phyloP scores from a whole-genome alignment of 345 rosid species.

The Psidium friedrichsthalianum region DNA sequence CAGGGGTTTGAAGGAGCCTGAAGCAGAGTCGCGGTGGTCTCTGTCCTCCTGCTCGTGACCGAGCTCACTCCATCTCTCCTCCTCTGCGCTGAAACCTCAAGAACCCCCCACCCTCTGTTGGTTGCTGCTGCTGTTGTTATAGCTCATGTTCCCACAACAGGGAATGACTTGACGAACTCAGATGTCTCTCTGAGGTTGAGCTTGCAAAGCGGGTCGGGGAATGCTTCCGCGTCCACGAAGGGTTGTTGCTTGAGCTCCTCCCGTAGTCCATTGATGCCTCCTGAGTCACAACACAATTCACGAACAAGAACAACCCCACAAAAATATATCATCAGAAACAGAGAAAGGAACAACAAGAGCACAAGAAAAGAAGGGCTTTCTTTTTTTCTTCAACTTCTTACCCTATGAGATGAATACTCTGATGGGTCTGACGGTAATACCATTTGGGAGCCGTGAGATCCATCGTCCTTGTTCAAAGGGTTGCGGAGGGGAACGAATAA shows the following conservation, averaged over 20 bases:
- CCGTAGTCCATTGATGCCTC: conserved; percentile 16
- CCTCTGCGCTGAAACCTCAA: conserved; percentile 33
- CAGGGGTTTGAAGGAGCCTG: conserved; percentile 77
- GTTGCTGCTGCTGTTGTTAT: neutral
- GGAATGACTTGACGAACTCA: conserved; percentile 63
- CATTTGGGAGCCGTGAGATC: conserved; percentile 36
- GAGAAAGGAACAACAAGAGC: neutral
- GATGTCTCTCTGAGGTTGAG: conserved; percentile 63
- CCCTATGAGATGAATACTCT: conserved; percentile 24
- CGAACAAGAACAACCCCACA: neutral
- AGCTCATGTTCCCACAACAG: neutral
- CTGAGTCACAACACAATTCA: conserved; percentile 19
- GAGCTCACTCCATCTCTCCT: conserved; percentile 47
- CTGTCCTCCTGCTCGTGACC: conserved; percentile 15
- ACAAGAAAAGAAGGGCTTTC: neutral
- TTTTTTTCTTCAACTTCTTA: neutral
- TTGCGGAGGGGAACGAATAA: neutral
- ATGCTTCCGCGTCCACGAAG: conserved; percentile 28
- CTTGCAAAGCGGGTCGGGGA: conserved; percentile 55
- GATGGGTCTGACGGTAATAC: conserved; percentile 17
- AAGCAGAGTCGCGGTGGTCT: conserved; percentile 12
- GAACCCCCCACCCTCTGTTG: conserved; percentile 22
- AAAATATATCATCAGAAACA: neutral
- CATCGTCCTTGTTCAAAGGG: conserved; percentile 11
- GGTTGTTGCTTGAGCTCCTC: conserved; percentile 26